Evolutionary conservation across 257 asterid genomes (phyloP).

Genomic region (Gentiana dahurica): DNA sequence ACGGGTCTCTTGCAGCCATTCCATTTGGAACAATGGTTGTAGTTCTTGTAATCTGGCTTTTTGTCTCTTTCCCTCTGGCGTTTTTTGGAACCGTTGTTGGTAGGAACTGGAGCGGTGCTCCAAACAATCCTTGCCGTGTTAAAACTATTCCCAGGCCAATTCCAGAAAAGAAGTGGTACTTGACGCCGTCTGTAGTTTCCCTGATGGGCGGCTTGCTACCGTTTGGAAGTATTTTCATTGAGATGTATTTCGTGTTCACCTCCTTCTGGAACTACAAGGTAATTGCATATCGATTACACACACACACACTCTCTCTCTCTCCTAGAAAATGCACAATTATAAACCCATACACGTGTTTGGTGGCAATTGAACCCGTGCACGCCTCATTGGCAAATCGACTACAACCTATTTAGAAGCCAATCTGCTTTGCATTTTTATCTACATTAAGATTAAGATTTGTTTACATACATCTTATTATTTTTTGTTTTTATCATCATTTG

Average conservation of each 20-base stretch:
- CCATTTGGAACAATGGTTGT: conserved; percentile 63
- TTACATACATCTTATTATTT: too few relatives aligned
- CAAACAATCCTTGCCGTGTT: conserved; percentile 60
- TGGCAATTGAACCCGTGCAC: too few relatives aligned
- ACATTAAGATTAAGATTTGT: too few relatives aligned
- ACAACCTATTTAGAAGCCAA: too few relatives aligned
- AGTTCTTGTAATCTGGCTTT: conserved; percentile 54
- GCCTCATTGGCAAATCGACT: too few relatives aligned
- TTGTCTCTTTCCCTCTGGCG: conserved; percentile 53
- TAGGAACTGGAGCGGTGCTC: conserved; percentile 63
- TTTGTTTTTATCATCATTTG: too few relatives aligned
- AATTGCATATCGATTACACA: not conserved
- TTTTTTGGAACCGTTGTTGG: conserved; percentile 61
- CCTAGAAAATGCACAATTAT: too few relatives aligned
- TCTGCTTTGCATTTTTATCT: too few relatives aligned
- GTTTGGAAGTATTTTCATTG: conserved; percentile 60
- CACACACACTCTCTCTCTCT: too few relatives aligned
- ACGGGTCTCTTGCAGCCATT: conserved; percentile 62
- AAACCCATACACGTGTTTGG: too few relatives aligned
- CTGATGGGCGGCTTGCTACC: conserved; percentile 69
- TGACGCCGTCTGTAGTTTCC: conserved; percentile 49
- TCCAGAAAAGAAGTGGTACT: conserved; percentile 79
- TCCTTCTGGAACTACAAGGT: conserved; percentile 79
- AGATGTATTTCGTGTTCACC: conserved; percentile 65
- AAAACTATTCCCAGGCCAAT: conserved; percentile 76